A percentile compares a stretch with the other conserved stretches of the same genome.
Conservation (phyloP, 768 basidiomycete species). For the Suillus placidus region DNA sequence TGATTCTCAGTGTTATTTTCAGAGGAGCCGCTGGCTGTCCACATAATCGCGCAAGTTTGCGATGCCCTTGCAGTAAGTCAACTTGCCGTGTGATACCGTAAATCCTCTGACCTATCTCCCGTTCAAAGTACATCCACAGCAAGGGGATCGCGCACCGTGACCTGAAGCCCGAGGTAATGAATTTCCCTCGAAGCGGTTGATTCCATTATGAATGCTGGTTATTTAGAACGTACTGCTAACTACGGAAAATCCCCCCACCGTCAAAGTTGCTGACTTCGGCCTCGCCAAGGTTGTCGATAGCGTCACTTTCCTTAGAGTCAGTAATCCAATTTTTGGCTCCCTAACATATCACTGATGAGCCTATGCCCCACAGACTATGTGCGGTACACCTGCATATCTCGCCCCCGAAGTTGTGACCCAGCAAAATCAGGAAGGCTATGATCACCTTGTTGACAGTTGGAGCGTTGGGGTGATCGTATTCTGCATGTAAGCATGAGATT, state of each 20-base stretch:
- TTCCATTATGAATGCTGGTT: slow-evolving; percentile 4
- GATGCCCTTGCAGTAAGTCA: slow-evolving; percentile 67
- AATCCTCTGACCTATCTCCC: slow-evolving; percentile 11
- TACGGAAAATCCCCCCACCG: slow-evolving; percentile 59
- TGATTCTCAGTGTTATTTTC: slow-evolving; percentile 4
- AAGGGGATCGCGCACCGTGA: slow-evolving; percentile 90
- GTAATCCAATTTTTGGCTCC: slow-evolving; percentile 22
- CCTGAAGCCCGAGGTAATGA: slow-evolving; percentile 77
- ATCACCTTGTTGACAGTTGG: slow-evolving; percentile 92
- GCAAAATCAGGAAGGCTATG: slow-evolving; percentile 68
- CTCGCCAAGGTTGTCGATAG: slow-evolving; percentile 90
- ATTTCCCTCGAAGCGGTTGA: slow-evolving; percentile 5
- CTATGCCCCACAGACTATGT: slow-evolving; percentile 69
- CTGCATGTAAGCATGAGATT: slow-evolving; percentile 65
- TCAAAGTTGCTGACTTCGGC: slow-evolving; percentile 96
- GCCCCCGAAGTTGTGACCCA: slow-evolving; percentile 89
- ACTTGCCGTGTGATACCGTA: neutral
- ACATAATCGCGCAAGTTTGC: slow-evolving; percentile 84
- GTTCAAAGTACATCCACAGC: slow-evolving; percentile 61
- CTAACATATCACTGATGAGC: slow-evolving; percentile 6
- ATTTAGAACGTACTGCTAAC: slow-evolving; percentile 84
- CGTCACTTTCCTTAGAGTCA: slow-evolving; percentile 72
- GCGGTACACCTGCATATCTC: slow-evolving; percentile 93
- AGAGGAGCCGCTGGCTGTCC: slow-evolving; percentile 60
- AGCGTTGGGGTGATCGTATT: slow-evolving; percentile 94